phyloP scores from a whole-genome alignment of 2,329 filamentous ascomycete species.

The Malbranchea cinnamomea region DNA sequence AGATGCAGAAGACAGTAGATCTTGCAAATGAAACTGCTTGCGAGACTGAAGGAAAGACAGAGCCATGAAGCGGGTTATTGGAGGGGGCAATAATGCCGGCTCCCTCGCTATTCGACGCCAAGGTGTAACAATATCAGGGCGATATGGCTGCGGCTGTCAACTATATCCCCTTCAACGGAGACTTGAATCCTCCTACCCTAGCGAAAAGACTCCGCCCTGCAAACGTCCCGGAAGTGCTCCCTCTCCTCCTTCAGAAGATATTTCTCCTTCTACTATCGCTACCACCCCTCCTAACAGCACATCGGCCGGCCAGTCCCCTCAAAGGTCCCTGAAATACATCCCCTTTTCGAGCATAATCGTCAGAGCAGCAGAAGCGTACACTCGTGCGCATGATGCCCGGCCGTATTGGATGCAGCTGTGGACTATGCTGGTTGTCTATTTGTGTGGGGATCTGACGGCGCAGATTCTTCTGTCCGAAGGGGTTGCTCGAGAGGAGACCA shows the following conservation, averaged over 20 bases:
- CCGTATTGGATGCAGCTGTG: constrained; percentile 70
- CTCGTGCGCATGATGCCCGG: constrained; percentile 51
- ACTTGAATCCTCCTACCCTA: neutral
- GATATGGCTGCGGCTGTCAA: no score
- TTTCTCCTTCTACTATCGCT: constrained; percentile 2
- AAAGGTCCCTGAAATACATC: constrained; percentile 16
- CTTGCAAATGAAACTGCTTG: no score
- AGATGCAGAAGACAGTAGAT: no score
- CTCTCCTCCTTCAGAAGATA: neutral
- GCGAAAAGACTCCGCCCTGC: neutral
- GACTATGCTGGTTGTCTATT: constrained; percentile 63
- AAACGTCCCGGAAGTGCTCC: no score
- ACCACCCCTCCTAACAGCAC: constrained; percentile 8
- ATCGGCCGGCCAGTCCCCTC: constrained; percentile 10
- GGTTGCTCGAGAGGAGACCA: constrained; percentile 28
- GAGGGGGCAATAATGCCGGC: no score
- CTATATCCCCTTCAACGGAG: no score
- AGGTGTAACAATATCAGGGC: no score
- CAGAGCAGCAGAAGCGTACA: constrained; percentile 38
- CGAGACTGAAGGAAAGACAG: no score
- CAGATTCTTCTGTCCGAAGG: constrained; percentile 44
- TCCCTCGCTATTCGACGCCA: no score
- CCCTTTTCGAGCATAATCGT: constrained; percentile 20
- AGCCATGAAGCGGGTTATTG: no score
- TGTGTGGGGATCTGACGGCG: constrained; percentile 62